Conservation (phyloP, 768 basidiomycete species). For the Cantharellus anzutake region DNA sequence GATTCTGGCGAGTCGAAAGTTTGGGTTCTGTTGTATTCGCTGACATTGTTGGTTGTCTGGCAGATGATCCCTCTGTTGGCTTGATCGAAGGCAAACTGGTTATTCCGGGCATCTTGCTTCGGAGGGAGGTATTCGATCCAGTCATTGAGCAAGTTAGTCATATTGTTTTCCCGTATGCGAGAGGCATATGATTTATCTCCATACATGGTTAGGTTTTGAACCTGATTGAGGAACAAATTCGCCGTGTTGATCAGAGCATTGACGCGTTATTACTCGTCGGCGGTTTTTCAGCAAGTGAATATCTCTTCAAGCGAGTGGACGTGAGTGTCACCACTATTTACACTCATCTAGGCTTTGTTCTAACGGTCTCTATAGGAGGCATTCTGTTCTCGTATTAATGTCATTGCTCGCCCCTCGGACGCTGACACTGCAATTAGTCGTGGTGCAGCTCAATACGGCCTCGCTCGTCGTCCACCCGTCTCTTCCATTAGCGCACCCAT, state of each 20-base stretch:
- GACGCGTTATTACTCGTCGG: constrained; percentile 77
- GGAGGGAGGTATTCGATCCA: constrained; percentile 73
- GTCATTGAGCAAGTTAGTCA: constrained; percentile 49
- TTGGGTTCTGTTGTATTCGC: constrained; percentile 32
- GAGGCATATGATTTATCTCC: neutral
- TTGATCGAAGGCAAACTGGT: constrained; percentile 64
- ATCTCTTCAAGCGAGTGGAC: constrained; percentile 61
- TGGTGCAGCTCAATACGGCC: constrained; percentile 74
- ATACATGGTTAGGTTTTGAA: constrained; percentile 36
- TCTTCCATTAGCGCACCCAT: constrained; percentile 65
- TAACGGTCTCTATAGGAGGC: constrained; percentile 27
- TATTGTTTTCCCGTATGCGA: neutral
- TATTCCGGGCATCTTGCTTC: constrained; percentile 60
- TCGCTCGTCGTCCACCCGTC: constrained; percentile 52
- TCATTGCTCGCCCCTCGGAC: constrained; percentile 68
- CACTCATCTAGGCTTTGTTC: neutral
- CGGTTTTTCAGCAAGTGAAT: constrained; percentile 70
- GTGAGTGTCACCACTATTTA: constrained; percentile 20
- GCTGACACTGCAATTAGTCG: constrained; percentile 74
- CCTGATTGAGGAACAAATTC: constrained; percentile 59
- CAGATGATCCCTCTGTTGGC: neutral
- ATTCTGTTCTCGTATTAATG: constrained; percentile 42
- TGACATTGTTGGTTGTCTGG: constrained; percentile 10
- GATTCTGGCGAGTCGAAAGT: constrained; percentile 64
- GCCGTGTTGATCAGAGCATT: constrained; percentile 44